phyloP scores from a whole-genome alignment of 1,284 basidiomycete genomes.

The Chalciporus piperatoides region DNA sequence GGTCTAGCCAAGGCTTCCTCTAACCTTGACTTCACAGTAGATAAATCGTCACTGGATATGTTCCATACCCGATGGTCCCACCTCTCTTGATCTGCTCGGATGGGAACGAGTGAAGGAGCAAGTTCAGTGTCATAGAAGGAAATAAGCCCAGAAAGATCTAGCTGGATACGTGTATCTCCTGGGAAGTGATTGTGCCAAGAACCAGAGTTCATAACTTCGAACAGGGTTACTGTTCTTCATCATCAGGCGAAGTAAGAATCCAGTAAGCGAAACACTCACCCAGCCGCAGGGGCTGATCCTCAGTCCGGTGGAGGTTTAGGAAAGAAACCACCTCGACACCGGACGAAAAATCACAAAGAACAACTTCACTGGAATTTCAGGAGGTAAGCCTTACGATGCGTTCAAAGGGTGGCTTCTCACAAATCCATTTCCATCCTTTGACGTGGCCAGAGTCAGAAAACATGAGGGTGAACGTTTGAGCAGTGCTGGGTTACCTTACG shows the following conservation, averaged over 20 bases:
- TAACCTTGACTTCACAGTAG: constrained; percentile 18
- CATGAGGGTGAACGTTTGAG: not conserved
- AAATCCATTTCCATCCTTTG: constrained; percentile 48
- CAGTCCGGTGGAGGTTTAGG: constrained; percentile 14
- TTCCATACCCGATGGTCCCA: constrained; percentile 31
- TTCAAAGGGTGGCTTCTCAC: constrained; percentile 29
- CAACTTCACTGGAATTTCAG: constrained; percentile 41
- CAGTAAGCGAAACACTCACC: constrained; percentile 2
- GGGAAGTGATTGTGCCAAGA: constrained; percentile 37
- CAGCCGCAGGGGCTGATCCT: no score
- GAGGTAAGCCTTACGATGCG: not conserved
- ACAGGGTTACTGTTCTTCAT: not conserved
- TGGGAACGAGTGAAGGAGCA: constrained; percentile 27
- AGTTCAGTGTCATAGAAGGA: constrained; percentile 36
- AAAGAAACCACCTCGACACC: constrained; percentile 39
- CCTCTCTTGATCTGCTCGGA: constrained; percentile 26
- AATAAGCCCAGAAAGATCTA: constrained; percentile 32
- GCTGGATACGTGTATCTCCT: constrained; percentile 35
- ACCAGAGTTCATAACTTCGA: constrained; percentile 28
- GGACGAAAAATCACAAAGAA: constrained; percentile 46
- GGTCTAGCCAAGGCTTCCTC: constrained; percentile 20
- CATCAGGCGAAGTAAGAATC: not conserved
- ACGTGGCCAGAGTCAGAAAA: not conserved
- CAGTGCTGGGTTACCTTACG: constrained; percentile 29
- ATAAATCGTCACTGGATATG: constrained; percentile 26